Conservation (phyloP, 768 basidiomycete genomes). For the Boletellus emodensis region DNA sequence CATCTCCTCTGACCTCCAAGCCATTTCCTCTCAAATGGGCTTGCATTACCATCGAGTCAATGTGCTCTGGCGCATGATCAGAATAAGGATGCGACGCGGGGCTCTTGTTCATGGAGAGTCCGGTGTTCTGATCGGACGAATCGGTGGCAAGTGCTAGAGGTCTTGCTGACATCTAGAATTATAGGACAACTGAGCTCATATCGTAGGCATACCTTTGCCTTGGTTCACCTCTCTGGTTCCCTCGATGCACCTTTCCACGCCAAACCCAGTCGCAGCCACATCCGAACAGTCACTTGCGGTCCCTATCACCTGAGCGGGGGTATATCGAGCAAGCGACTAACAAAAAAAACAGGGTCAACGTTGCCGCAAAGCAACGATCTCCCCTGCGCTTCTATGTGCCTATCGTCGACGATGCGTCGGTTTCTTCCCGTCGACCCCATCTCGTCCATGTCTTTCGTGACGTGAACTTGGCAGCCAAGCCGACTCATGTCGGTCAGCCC, state of each 20-base stretch:
- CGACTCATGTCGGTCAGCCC: conserved; percentile 92
- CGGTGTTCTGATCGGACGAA: no score
- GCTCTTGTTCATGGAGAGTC: no score
- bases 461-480: conserved; percentile 71
- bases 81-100: no score
- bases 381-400: not conserved
- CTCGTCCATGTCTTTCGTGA: conserved; percentile 81
- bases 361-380: not conserved
- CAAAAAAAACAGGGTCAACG: conserved; percentile 4
- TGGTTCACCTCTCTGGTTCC: not conserved
- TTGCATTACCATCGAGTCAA: no score
- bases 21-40: no score
- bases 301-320: conserved; percentile 6
- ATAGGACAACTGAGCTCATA: no score
- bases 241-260: not conserved
- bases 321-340: conserved; percentile 16
- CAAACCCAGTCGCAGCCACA: not conserved
- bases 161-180: no score
- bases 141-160: no score
- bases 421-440: conserved; percentile 76
- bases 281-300: not conserved
- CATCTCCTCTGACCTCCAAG: no score
- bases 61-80: no score
- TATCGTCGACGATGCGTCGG: conserved; percentile 41
- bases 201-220: not conserved